Evolutionary conservation across 2,329 filamentous ascomycete species (phyloP), one percentile per base, ranked within the genome.

Genomic region (Pseudocercospora vitis): DNA sequence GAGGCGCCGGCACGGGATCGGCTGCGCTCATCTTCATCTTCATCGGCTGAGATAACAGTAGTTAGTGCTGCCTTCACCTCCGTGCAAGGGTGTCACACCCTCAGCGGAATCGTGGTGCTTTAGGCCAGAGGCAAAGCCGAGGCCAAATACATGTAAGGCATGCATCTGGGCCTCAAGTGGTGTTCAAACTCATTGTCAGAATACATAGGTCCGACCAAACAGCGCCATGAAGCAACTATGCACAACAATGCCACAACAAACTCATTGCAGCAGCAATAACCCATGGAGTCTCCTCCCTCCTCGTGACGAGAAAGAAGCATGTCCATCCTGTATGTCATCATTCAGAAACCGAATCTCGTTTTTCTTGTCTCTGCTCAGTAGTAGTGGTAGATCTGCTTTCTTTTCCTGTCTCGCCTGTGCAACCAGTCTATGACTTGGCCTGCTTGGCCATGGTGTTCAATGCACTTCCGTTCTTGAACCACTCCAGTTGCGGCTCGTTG

Each of bases 381-480:
- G 39, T 26, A 29, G 26, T 29, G 11, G n/a, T n/a, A n/a, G n/a
- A n/a, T 52, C 32, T 32, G 31, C 54, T 42, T 29, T 31, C 50
- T 47, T 21, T 42, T 47, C 29, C 53, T 39, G 19, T 31, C 29
- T 29, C 4, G 46, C 53, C 39, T 48, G 18, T 44, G 19, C 47
- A 48, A 32, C 16, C 29, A 31, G 28, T 45, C 52, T 60, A 60
- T 40, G 55, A 54, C 32, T 52, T 48, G 35, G 57, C 57, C 33
- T 66, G 57, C 85, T 94, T 95, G 65, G 92, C 91, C 92, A 99
- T 99, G 67, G 91, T 96, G 85, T 99, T 99, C 64, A 99, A 82
- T 52, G 94, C 94, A 70, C 87, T 91, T 64, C 94, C 94, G 75
- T 97, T 95, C 83, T 91, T 91, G 84, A 99, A 99, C 94, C 94